Base-by-base conservation (phyloP, 163 green algal species). In the Chlamydomonas reinhardtii region DNA sequence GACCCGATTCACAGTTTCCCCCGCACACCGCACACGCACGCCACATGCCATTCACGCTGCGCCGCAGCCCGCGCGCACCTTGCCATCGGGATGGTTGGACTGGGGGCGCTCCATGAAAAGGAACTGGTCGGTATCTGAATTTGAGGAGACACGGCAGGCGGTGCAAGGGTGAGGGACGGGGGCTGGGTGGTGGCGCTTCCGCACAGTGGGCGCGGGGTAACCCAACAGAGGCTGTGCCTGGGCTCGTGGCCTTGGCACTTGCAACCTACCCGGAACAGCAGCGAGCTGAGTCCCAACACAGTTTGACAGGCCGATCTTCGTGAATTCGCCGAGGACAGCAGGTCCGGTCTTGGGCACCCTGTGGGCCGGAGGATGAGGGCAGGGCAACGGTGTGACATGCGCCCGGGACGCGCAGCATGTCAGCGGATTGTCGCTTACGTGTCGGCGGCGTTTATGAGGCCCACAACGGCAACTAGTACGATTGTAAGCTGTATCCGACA, bases 51-150 rank as follows among this genome's bases (percentile, higher is more conserved):
- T 14, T 1, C 9, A 8, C 48, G 48, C 59, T n/a, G 59, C 17
- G 6, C 8, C 17, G 20, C 3, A 9, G 1, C 22, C 1, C 19
- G 59, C 4, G 59, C 59, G 5, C 59, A 56, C 32, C 48, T 85
- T 56, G 78, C 70, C 70, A 20, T 79, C 80, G 19, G 80, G 80
- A 27, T 86, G 80, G 4, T 73, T 59, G 4, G 34, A 32, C 4
- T 17, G 65, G 32, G 80, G 80, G 0, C 80, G 52, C 56, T 86
- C 80, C 80, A 86, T 86, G 80, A 86, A 79, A 0, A 86, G n/a
- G 70, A 86, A 86, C 25, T 80, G 31, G 70, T 64, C 43, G 15
- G 54, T 66, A 22, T 32, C 80, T 86, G 70, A 6, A 34, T 32
- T 19, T 32, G 25, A 32, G n/a, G 2, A n/a, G n/a, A n/a, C n/a